Evolutionary conservation across 2,329 filamentous ascomycete genomes (phyloP).

Genomic region (Tolypocladium tundrense): DNA sequence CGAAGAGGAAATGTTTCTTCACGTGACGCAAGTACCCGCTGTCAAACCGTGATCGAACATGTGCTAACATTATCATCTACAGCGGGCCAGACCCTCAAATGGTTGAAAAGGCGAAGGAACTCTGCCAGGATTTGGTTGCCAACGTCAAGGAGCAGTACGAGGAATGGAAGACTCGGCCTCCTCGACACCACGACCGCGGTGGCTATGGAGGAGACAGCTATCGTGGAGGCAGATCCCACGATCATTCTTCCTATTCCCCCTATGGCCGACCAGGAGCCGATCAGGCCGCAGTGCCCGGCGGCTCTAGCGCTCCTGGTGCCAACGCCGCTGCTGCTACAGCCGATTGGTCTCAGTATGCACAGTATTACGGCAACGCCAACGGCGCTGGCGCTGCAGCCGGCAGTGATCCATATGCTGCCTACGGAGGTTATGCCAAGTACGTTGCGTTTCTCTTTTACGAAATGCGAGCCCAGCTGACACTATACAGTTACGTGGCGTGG

Average conservation of each 20-base stretch:
- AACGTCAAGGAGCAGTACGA: conserved; percentile 89
- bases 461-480: conserved; percentile 10
- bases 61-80: conserved; percentile 2
- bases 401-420: conserved; percentile 78
- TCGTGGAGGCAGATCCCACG: conserved; percentile 14
- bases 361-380: conserved; percentile 44
- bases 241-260: conserved; percentile 17
- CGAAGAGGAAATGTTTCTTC: conserved; percentile 92
- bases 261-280: conserved; percentile 19
- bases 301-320: conserved; percentile 20
- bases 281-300: conserved; percentile 20
- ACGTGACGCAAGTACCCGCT: conserved; percentile 65
- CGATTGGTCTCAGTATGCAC: conserved; percentile 5
- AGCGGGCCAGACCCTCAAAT: conserved; percentile 81
- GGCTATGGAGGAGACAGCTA: conserved; percentile 20
- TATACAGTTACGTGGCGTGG: conserved; percentile 50
- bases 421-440: conserved; percentile 77
- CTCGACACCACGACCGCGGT: conserved; percentile 46
- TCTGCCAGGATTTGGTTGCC: conserved; percentile 77
- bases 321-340: conserved; percentile 15
- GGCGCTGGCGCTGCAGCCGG: conserved; percentile 14
- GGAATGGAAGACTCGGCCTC: conserved; percentile 75
- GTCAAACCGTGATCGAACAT: background rate
- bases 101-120: conserved; percentile 76
- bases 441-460: conserved; percentile 9